Conservation (phyloP, 108 stramenopile genomes). For the Cafeteria roenbergensis region DNA sequence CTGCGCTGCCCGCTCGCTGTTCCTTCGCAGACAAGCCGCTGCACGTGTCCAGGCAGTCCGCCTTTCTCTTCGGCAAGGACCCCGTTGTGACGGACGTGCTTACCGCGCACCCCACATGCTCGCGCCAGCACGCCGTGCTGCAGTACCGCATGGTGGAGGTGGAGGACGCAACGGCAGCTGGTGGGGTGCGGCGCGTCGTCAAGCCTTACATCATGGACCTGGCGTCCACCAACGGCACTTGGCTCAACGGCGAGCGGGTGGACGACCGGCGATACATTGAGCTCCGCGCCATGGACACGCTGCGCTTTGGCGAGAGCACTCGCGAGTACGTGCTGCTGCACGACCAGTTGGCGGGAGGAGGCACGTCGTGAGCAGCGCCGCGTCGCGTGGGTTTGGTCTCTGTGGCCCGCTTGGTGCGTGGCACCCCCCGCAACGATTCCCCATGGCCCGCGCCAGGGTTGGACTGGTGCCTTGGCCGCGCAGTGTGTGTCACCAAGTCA, state of each 20-base stretch:
- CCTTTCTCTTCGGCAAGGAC: constrained; percentile 80
- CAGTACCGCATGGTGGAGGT: constrained; percentile 59
- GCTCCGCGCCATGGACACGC: constrained; percentile 69
- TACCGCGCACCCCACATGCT: constrained; percentile 63
- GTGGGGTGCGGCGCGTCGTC: background rate
- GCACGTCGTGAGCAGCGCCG: no score
- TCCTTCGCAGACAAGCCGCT: constrained; percentile 63
- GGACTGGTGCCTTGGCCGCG: no score
- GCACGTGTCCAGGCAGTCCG: constrained; percentile 68
- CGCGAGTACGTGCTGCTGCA: constrained; percentile 86
- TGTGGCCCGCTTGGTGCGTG: no score
- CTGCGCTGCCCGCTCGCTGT: constrained; percentile 6
- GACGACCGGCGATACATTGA: constrained; percentile 85
- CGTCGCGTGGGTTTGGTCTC: no score
- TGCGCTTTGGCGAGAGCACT: constrained; percentile 67
- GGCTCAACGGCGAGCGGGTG: constrained; percentile 70
- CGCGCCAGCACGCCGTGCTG: constrained; percentile 85
- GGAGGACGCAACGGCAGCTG: background rate
- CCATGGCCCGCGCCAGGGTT: no score
- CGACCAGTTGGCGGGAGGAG: no score
- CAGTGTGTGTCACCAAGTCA: no score
- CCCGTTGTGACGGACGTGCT: constrained; percentile 68
- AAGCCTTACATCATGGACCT: constrained; percentile 90
- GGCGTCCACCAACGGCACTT: constrained; percentile 83
- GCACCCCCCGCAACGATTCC: no score